A percentile compares a stretch with the other conserved stretches of the same genome.
phyloP scores from a whole-genome alignment of 2,329 filamentous ascomycete species.

The Calonectria henricotiae region DNA sequence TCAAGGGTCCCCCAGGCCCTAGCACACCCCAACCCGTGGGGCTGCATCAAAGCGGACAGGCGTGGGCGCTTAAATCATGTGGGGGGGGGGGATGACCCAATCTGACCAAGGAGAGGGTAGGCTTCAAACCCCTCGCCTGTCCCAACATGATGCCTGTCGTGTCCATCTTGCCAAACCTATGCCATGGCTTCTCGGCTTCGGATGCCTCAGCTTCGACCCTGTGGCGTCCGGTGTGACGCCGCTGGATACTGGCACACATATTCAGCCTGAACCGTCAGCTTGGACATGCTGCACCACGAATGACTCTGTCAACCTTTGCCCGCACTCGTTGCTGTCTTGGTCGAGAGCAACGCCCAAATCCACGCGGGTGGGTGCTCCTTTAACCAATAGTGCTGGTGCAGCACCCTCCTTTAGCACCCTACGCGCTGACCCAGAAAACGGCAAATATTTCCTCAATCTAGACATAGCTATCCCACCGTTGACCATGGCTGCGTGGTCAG shows the following conservation, averaged over 20 bases:
- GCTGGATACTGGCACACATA: slow-evolving; percentile 37
- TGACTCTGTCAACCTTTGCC: slow-evolving; percentile 27
- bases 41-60: slow-evolving; percentile 69
- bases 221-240: slow-evolving; percentile 50
- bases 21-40: slow-evolving; percentile 55
- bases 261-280: slow-evolving; percentile 39
- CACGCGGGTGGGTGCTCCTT: neutral
- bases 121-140: slow-evolving; percentile 58
- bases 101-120: slow-evolving; percentile 31
- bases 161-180: slow-evolving; percentile 43
- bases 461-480: neutral
- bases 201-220: slow-evolving; percentile 36
- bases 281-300: slow-evolving; percentile 29
- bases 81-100: slow-evolving; percentile 55
- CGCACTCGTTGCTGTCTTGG: slow-evolving; percentile 28
- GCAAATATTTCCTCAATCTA: slow-evolving; percentile 27
- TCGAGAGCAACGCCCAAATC: slow-evolving; percentile 22
- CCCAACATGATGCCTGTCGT: slow-evolving; percentile 56
- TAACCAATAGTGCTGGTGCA: slow-evolving; percentile 31
- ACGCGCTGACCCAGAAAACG: slow-evolving; percentile 19
- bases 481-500: neutral
- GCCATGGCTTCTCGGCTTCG: slow-evolving; percentile 37
- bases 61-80: slow-evolving; percentile 71
- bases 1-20: slow-evolving; percentile 15
- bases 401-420: slow-evolving; percentile 33